Evolutionary conservation across 768 basidiomycete genomes (phyloP), one percentile per base, ranked within the genome.

Genomic region (Auriscalpium microsporum): DNA sequence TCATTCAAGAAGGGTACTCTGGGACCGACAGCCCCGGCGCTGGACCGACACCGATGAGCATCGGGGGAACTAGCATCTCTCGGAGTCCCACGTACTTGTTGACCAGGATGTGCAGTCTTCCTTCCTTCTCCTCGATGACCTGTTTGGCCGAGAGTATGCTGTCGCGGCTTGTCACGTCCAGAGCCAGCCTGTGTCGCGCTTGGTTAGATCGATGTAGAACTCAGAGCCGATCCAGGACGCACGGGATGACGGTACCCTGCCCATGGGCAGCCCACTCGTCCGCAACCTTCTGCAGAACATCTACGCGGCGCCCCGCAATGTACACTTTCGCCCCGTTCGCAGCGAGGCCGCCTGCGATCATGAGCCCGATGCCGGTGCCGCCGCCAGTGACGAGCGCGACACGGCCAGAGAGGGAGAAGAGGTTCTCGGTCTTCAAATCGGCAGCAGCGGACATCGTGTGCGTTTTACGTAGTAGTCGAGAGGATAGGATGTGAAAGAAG

Each of bases 271-370:
- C 72, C 76, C 79, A 81, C 10, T 71, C 71, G 46, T 52, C 42
- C 1, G 76, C 72, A 14, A 78, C 73, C 58, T 73, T 78, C 63
- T 86, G 75, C 19, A 92, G 75, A 3, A 87, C 81, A 5, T 84
- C 79, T 48, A 75, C 67, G 47, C 90, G 78, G 40, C 89, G 74
- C 16, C 86, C 85, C 3, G 82, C 84, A 62, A 91, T 87, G 64
- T 91, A 92, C 14, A 90, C 88, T 60, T 81, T 86, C 13, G 89
- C 87, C 1, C 89, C 87, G 62, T 83, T 86, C 33, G 83, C 76
- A 14, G 88, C 89, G 11, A 91, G 76, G 5, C 86, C 88, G 52
- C 76, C 74, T 9, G 87, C 73, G 54, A 89, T 89, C 79, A 84
- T 82, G 56, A 83, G 67, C 35, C 80, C 80, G 50, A 80, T 81